These are phyloP conservation scores for Cetraspora pellucida DNA, from an alignment of 192 early-diverging fungal species.

Conservation along the genomic window DNA sequence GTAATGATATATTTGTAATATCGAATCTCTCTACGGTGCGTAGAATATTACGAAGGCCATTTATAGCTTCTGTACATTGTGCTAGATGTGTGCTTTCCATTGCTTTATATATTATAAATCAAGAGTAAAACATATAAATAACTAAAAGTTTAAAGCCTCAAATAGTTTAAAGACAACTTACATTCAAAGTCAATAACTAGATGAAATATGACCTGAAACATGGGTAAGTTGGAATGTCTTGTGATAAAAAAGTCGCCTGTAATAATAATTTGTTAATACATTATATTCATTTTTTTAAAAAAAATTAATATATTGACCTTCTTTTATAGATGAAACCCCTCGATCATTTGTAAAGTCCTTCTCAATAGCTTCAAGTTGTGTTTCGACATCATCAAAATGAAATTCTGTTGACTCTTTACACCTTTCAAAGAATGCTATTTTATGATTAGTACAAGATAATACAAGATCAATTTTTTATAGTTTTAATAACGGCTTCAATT, in stretches of 20 bases:
- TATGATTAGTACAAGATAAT: background rate
- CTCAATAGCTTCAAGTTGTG: slow-evolving; percentile 61
- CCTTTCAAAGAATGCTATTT: slow-evolving; percentile 59
- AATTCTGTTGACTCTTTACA: slow-evolving; percentile 73
- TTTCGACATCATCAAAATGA: slow-evolving; percentile 71
- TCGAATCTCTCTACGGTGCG: slow-evolving; percentile 60
- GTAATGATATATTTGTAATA: slow-evolving; percentile 63
- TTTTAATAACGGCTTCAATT: too few relatives aligned
- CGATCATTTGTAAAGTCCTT: slow-evolving; percentile 42
- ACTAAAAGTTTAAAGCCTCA: background rate
- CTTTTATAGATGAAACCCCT: slow-evolving; percentile 54
- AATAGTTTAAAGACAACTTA: slow-evolving; percentile 24
- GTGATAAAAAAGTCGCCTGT: slow-evolving; percentile 75
- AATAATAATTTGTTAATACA: background rate
- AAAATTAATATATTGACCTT: too few relatives aligned
- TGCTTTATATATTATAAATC: background rate
- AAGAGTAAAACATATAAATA: background rate
- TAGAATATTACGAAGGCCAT: slow-evolving; percentile 45
- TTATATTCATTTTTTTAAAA: too few relatives aligned
- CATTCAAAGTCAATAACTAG: slow-evolving; percentile 63
- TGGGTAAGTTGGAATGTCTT: slow-evolving; percentile 72
- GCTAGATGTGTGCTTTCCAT: slow-evolving; percentile 39
- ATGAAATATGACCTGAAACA: slow-evolving; percentile 75
- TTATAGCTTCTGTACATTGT: background rate
- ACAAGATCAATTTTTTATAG: background rate